These are phyloP conservation scores for Ganoderma resinaceum DNA, from an alignment of 1,284 basidiomycete species.

Conservation along the genomic window DNA sequence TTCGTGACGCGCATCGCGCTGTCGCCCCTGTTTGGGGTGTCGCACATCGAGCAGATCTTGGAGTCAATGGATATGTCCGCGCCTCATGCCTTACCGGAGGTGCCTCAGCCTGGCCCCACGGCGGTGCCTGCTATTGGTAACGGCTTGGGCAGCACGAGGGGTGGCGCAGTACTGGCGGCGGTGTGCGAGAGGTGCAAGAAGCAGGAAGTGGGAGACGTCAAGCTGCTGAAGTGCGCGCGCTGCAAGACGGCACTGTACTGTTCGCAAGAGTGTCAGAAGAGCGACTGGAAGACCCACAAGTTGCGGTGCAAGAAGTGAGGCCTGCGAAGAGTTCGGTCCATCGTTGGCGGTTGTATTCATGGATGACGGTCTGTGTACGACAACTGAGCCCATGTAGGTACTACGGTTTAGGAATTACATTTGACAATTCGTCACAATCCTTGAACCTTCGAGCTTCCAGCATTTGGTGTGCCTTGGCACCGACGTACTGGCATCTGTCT, in stretches of 20 bases:
- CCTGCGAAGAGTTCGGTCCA: no score
- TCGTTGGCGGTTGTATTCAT: no score
- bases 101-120: background rate
- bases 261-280: conserved; percentile 50
- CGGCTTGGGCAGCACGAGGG: background rate
- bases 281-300: conserved; percentile 54
- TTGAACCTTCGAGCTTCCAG: no score
- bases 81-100: no score
- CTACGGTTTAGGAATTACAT: no score
- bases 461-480: conserved; percentile 40
- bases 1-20: conserved; percentile 54
- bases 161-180: background rate
- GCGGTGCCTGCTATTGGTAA: no score
- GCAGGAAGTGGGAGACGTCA: background rate
- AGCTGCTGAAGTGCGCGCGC: conserved; percentile 23
- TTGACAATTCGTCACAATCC: no score
- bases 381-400: no score
- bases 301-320: conserved; percentile 20
- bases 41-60: conserved; percentile 47
- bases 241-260: conserved; percentile 52
- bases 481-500: no score
- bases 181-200: background rate
- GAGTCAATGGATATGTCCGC: background rate
- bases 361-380: no score
- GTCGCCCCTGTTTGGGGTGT: conserved; percentile 54